phyloP scores from a whole-genome alignment of 805 yeast genomes.

The Wickerhamomyces bovis region DNA sequence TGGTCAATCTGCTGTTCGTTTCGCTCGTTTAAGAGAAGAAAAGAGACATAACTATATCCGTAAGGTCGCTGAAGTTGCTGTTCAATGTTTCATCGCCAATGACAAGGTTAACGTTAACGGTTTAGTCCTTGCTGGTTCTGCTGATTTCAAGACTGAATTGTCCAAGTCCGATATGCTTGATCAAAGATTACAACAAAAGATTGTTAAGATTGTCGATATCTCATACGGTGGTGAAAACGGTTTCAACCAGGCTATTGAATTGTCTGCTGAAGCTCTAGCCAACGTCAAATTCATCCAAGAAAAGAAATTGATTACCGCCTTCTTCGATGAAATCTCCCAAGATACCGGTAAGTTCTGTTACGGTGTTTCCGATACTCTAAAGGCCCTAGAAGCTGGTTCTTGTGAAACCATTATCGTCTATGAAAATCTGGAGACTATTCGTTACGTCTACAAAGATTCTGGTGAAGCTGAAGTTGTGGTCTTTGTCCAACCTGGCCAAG shows the following conservation, averaged over 20 bases:
- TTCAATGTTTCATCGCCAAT: conserved; percentile 89
- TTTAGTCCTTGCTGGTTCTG: conserved; percentile 95
- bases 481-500: conserved; percentile 64
- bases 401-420: conserved; percentile 88
- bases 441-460: conserved; percentile 78
- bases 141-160: conserved; percentile 96
- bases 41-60: conserved; percentile 98
- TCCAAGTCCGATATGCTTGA: conserved; percentile 92
- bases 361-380: conserved; percentile 93
- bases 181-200: conserved; percentile 77
- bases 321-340: conserved; percentile 96
- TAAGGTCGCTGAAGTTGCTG: conserved; percentile 97
- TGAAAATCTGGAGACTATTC: conserved; percentile 81
- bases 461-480: conserved; percentile 75
- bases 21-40: conserved; percentile 97
- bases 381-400: conserved; percentile 95
- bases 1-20: conserved; percentile 99
- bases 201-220: conserved; percentile 90
- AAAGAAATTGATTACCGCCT: conserved; percentile 85
- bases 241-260: conserved; percentile 97
- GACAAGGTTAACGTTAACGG: conserved; percentile 96
- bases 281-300: conserved; percentile 98
- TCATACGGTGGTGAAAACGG: conserved; percentile 99
- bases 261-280: conserved; percentile 93
- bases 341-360: conserved; percentile 97